A percentile compares a stretch with the other conserved stretches of the same genome.
These are phyloP conservation scores for Claviceps sp. DNA, from an alignment of 2,329 filamentous ascomycete species.

Conservation along the genomic window DNA sequence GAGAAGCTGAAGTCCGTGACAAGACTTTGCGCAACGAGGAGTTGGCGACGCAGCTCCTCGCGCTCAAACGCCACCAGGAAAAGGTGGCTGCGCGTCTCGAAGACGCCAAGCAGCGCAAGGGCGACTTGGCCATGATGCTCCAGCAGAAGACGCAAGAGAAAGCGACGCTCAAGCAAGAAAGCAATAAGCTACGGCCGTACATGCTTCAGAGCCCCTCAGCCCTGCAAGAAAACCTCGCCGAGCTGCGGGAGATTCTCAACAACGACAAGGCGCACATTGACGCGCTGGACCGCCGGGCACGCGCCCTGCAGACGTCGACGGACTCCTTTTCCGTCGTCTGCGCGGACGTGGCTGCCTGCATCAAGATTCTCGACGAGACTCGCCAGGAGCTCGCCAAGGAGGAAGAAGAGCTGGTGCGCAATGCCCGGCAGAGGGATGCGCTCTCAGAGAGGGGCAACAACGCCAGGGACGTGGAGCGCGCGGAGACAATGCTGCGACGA, in stretches of 20 bases:
- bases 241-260: conserved; percentile 65
- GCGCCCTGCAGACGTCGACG: conserved; percentile 79
- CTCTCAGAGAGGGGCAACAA: conserved; percentile 80
- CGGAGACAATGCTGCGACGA: conserved; percentile 68
- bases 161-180: conserved; percentile 66
- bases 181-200: conserved; percentile 80
- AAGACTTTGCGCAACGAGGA: conserved; percentile 80
- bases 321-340: conserved; percentile 80
- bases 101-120: conserved; percentile 68
- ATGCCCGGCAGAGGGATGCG: conserved; percentile 70
- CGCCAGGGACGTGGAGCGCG: conserved; percentile 80
- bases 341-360: conserved; percentile 75
- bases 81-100: conserved; percentile 72
- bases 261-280: conserved; percentile 79
- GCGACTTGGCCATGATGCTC: conserved; percentile 55
- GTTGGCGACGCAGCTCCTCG: conserved; percentile 67
- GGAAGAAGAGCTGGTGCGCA: conserved; percentile 75
- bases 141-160: conserved; percentile 60
- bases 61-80: conserved; percentile 71
- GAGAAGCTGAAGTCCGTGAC: conserved; percentile 69
- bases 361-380: conserved; percentile 81
- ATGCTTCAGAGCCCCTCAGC: conserved; percentile 76
- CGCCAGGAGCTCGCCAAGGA: conserved; percentile 74
- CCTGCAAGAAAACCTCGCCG: conserved; percentile 68
- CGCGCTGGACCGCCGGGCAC: conserved; percentile 69